phyloP scores from a whole-genome alignment of 257 asterid species.

The Nyctanthes arbortristis region DNA sequence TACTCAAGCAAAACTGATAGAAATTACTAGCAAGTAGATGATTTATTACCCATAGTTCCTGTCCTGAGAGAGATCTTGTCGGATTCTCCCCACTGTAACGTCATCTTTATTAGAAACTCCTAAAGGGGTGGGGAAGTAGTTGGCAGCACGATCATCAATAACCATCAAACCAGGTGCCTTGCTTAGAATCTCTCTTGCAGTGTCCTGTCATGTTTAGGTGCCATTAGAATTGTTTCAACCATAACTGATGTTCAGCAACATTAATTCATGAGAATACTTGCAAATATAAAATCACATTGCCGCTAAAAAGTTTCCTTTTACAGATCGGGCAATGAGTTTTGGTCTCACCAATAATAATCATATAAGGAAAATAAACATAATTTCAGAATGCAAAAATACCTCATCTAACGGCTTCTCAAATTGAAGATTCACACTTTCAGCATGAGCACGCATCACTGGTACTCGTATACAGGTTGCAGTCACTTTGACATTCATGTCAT shows the following conservation, averaged over 20 bases:
- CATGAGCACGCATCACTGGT: conserved; percentile 99
- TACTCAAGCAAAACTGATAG: neutral
- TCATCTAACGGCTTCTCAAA: conserved; percentile 85
- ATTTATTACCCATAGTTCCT: conserved; percentile 72
- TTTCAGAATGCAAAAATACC: too few species aligned
- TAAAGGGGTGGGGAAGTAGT: conserved; percentile 79
- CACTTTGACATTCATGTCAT: conserved; percentile 65
- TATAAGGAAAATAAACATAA: too few species aligned
- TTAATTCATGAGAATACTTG: too few species aligned
- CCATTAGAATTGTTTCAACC: too few species aligned
- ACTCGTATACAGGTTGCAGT: conserved; percentile 96
- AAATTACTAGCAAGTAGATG: neutral
- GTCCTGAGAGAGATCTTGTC: conserved; percentile 79
- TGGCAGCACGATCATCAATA: conserved; percentile 79
- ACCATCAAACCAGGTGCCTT: conserved; percentile 77
- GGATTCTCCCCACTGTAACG: conserved; percentile 92
- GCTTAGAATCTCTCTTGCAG: conserved; percentile 74
- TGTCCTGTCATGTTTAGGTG: conserved; percentile 47
- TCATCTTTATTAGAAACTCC: conserved; percentile 83
- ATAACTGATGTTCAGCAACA: too few species aligned
- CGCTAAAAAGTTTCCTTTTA: too few species aligned
- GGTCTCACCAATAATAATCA: too few species aligned
- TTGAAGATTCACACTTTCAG: conserved; percentile 93
- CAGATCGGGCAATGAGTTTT: too few species aligned
- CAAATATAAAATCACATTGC: too few species aligned